Evolutionary conservation across 2,329 filamentous ascomycete species (phyloP), one percentile per base, ranked within the genome.

Genomic region (Colletotrichum sp.): DNA sequence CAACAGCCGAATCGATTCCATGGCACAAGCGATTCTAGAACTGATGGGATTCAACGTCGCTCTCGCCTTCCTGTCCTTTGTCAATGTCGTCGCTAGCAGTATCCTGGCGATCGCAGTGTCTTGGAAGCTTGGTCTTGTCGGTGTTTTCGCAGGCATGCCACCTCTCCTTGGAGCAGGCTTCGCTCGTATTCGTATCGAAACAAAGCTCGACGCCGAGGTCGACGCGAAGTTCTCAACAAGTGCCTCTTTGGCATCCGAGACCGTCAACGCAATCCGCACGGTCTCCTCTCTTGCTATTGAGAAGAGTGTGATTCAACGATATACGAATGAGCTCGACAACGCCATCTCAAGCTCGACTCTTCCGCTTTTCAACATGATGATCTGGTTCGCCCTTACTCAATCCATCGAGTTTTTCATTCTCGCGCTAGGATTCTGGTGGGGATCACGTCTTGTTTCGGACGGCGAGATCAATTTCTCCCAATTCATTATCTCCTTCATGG

Each of bases 121-220:
- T 1, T 90, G 86, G 87, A 88, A 86, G 55, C 80, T 90, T 2
- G 86, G 84, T 0, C 80, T 90, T 3, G 86, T 89, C 1, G 82
- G 84, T 39, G 81, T 87, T 0, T 85, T 87, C 59, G 87, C 83
- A 13, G 86, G 84, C 5, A 76, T 90, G 18, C 85, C 88, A 2
- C 83, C 85, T 1, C 78, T 90, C 15, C 55, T 89, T 1, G 67
- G 80, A 1, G 79, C 84, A 3, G 88, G 88, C 0, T 88, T 84
- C 71, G 70, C 84, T 12, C 84, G 87, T 5, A 85, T 90, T 16
- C 83, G 86, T 18, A 81, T 89, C 21, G 84, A 89, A 59, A 80
- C 81, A 10, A 81, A 81, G 21, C 80, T 88, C 36, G 85, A 88
- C 60, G 74, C 80, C 10, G 78, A 82, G 6, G 85, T 83, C 4